Conservation (phyloP, 2,329 filamentous ascomycete genomes). For the Dactylella cylindrospora region DNA sequence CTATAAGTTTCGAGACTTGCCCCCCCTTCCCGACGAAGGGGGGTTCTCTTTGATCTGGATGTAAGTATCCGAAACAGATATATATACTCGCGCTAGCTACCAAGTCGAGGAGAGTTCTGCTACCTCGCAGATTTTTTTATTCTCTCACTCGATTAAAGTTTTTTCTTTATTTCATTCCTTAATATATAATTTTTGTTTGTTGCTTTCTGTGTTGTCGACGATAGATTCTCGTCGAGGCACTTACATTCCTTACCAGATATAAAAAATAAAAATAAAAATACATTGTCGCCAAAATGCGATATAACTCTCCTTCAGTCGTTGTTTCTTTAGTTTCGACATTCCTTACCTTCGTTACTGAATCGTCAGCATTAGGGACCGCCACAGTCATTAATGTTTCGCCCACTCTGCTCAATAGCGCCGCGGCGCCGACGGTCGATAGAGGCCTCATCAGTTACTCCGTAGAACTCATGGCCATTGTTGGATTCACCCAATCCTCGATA, state of each 20-base stretch:
- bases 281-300: slow-evolving; percentile 14
- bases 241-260: no score
- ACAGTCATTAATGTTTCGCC: slow-evolving; percentile 26
- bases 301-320: slow-evolving; percentile 10
- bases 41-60: neutral
- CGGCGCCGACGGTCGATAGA: slow-evolving; percentile 27
- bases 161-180: no score
- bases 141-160: no score
- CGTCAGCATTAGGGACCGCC: slow-evolving; percentile 6
- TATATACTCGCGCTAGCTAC: no score
- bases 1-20: slow-evolving; percentile 5
- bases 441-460: slow-evolving; percentile 34
- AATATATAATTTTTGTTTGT: neutral
- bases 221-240: no score
- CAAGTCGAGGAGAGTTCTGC: no score
- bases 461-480: slow-evolving; percentile 10
- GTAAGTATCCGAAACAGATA: no score
- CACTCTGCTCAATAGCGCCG: slow-evolving; percentile 13
- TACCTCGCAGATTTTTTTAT: no score
- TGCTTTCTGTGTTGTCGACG: neutral
- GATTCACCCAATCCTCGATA: neutral
- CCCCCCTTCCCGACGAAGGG: neutral
- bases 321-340: slow-evolving; percentile 16
- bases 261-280: slow-evolving; percentile 1
- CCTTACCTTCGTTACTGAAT: slow-evolving; percentile 13